Evolutionary conservation across 805 yeast genomes (phyloP), one percentile per base, ranked within the genome.

Genomic region (Maudiozyma serrabonitensis): DNA sequence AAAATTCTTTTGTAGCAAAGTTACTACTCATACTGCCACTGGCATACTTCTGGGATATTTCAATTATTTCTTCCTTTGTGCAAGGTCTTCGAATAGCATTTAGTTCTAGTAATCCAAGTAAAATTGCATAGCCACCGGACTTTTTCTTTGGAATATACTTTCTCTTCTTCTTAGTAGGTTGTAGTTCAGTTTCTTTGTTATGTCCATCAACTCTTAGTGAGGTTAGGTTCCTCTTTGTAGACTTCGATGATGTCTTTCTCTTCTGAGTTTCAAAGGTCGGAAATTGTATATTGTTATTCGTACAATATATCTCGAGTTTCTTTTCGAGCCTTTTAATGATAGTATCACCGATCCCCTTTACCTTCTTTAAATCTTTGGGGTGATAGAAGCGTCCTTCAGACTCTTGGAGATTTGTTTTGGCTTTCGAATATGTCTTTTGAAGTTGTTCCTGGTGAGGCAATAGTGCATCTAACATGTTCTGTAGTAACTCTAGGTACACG

Each of bases 51-150:
- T 77, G 63, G 0, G 86, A 95, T 16, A 63, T 56, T 9, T 71
- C 58, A 2, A 77, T 69, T 6, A 89, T 74, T 38, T 79, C 83
- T 11, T 77, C 78, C 58, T 79, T 84, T 4, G 81, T 73, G 56
- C 86, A 58, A 0, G 96, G 95, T n/a, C 63, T 59, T 19, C 73
- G 64, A 1, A 64, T 57, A 4, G 67, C 62, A 57, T 82, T 88
- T 26, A 60, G 49, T 43, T 77, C 70, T 46, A 72, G 67, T 3
- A 89, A 66, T 0, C 82, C 81, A 18, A 87, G 52, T 18, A 89
- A 57, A 8, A 89, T 84, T 0, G 93, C 95, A 68, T 86, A 90
- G 0, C 86, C 95, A 1, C 96, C 96, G 0, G 93, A 80, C 35
- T 90, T 68, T 52, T 80, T 79, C 45, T 72, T 74, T 0, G 97